phyloP scores from a whole-genome alignment of 179 eudicot species.

The Drosera spatulata region DNA sequence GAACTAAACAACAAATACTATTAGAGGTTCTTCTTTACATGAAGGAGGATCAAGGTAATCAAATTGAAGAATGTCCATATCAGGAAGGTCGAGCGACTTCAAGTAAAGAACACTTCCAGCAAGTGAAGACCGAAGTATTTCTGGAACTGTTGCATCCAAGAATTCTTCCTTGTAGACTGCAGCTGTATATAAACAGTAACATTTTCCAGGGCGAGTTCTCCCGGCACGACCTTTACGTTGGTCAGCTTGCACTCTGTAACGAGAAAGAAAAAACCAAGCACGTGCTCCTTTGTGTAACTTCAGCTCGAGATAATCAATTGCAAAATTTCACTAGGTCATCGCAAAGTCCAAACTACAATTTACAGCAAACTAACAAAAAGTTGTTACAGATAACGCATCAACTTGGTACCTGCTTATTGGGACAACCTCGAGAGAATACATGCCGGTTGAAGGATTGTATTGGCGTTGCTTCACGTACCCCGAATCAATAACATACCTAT shows the following conservation, averaged over 20 bases:
- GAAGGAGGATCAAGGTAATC: conserved; percentile 93
- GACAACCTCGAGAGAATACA: conserved; percentile 92
- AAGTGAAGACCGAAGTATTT: conserved; percentile 90
- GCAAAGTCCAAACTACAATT: not conserved
- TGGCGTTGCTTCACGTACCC: conserved; percentile 96
- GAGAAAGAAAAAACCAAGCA: no score
- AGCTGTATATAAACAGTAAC: conserved; percentile 77
- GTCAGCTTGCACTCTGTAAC: conserved; percentile 86
- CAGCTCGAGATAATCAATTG: no score
- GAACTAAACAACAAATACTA: not conserved
- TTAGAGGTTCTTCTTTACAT: conserved; percentile 24
- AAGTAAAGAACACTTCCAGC: conserved; percentile 94
- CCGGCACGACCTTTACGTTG: conserved; percentile 99
- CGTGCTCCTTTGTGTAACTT: no score
- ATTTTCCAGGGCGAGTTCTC: conserved; percentile 94
- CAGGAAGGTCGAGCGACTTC: conserved; percentile 88
- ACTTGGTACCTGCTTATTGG: conserved; percentile 67
- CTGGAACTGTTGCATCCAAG: conserved; percentile 89
- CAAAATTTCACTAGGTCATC: not conserved
- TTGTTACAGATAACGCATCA: not conserved
- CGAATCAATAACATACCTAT: conserved; percentile 84
- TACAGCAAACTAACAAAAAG: not conserved
- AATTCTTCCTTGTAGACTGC: conserved; percentile 68
- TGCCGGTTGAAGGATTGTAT: conserved; percentile 87
- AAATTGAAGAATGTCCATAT: conserved; percentile 85